Conservation (phyloP, 805 yeast genomes). For the Saturnispora silvae region DNA sequence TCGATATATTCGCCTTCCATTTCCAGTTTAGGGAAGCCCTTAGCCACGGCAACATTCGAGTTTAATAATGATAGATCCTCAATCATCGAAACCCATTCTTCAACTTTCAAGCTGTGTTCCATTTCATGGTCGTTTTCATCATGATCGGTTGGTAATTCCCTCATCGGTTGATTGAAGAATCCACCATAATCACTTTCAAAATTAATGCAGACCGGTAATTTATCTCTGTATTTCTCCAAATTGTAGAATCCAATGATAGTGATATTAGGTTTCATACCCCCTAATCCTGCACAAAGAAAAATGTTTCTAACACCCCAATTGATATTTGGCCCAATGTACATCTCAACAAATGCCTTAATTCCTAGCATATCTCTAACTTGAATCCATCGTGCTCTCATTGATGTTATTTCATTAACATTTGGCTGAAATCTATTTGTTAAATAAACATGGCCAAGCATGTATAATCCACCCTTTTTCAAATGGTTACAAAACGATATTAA, state of each 20-base stretch:
- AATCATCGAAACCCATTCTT: constrained; percentile 84
- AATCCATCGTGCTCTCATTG: constrained; percentile 74
- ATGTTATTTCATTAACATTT: constrained; percentile 56
- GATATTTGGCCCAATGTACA: constrained; percentile 75
- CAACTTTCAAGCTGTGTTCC: constrained; percentile 59
- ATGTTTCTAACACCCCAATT: constrained; percentile 96
- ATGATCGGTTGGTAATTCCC: constrained; percentile 45
- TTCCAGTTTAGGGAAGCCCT: constrained; percentile 60
- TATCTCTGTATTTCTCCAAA: constrained; percentile 24
- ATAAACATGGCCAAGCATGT: constrained; percentile 85
- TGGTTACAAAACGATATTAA: constrained; percentile 88
- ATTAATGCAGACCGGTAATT: constrained; percentile 15
- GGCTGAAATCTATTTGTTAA: constrained; percentile 52
- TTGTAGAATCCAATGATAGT: constrained; percentile 88
- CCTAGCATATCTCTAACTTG: constrained; percentile 66
- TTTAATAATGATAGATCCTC: constrained; percentile 86
- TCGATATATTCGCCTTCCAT: constrained; percentile 52
- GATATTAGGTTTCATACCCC: constrained; percentile 96
- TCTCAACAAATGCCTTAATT: constrained; percentile 89
- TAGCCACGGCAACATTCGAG: constrained; percentile 88
- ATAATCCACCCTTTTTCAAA: constrained; percentile 89
- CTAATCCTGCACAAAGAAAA: constrained; percentile 88
- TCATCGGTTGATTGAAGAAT: constrained; percentile 19
- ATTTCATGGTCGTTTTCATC: constrained; percentile 29
- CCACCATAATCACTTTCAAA: constrained; percentile 19